Conservation (phyloP, 768 basidiomycete genomes). For the Mycena chlorophos region DNA sequence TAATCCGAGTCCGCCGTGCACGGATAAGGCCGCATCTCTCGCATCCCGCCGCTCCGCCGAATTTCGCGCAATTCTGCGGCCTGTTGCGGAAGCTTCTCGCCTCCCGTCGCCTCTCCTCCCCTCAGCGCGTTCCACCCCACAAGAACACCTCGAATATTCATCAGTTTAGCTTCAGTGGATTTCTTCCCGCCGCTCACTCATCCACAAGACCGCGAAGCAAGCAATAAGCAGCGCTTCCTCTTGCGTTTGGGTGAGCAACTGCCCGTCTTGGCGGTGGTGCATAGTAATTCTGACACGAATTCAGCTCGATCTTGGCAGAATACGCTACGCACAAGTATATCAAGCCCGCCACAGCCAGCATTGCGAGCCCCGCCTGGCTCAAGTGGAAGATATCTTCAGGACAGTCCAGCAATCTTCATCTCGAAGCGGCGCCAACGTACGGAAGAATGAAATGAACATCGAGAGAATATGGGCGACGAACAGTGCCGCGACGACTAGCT, state of each 20-base stretch:
- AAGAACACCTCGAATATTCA: constrained; percentile 33
- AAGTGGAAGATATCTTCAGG: constrained; percentile 68
- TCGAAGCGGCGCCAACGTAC: constrained; percentile 36
- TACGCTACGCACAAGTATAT: constrained; percentile 57
- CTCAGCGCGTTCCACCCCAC: constrained; percentile 47
- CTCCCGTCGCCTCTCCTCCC: neutral
- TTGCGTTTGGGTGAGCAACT: constrained; percentile 65
- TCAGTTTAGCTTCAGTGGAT: neutral
- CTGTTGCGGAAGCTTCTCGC: no score
- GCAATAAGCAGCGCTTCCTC: constrained; percentile 74
- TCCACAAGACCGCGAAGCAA: constrained; percentile 73
- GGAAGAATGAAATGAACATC: constrained; percentile 46
- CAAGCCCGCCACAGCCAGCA: constrained; percentile 63
- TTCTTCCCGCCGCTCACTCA: constrained; percentile 50
- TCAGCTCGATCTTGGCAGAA: neutral
- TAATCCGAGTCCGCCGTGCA: constrained; percentile 62
- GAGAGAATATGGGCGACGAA: constrained; percentile 52
- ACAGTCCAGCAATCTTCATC: neutral
- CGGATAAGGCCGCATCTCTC: constrained; percentile 44
- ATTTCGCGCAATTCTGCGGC: neutral
- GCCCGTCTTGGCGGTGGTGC: constrained; percentile 64
- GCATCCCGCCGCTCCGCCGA: constrained; percentile 12
- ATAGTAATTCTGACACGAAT: constrained; percentile 54
- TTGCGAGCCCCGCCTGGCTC: constrained; percentile 73
- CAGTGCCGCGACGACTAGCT: constrained; percentile 48